Conservation (phyloP, 73 alveolate genomes). For the Tetrahymena elliotti region DNA sequence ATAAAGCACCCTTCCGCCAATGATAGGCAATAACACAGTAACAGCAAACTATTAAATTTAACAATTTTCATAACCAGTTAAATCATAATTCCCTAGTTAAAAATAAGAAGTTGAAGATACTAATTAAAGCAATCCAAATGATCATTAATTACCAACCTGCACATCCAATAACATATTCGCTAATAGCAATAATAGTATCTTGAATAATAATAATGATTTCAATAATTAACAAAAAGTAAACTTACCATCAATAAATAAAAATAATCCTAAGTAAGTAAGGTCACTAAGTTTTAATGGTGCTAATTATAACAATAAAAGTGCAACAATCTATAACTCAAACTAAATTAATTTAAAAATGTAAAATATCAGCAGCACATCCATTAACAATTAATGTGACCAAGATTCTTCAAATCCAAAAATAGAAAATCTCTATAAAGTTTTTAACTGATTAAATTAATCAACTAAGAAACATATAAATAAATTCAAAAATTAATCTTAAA, state of each 20-base stretch:
- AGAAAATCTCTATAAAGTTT: neutral
- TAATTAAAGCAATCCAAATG: neutral
- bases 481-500: too few species aligned
- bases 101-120: neutral
- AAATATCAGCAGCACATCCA: neutral
- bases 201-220: too few species aligned
- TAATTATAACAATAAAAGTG: neutral
- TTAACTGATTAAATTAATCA: neutral
- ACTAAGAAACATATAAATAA: too few species aligned
- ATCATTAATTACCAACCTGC: neutral
- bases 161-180: neutral
- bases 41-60: neutral
- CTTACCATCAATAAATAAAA: neutral
- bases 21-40: neutral
- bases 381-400: neutral
- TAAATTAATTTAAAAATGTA: neutral
- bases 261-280: neutral
- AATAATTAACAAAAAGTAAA: neutral
- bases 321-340: neutral
- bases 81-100: neutral
- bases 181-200: too few species aligned
- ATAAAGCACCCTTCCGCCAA: neutral
- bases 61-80: neutral
- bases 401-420: neutral
- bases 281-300: neutral